Evolutionary conservation across 2,329 filamentous ascomycete species (phyloP), one percentile per base, ranked within the genome.

Genomic region (Ophiocordyceps camponoti-rufipedis): DNA sequence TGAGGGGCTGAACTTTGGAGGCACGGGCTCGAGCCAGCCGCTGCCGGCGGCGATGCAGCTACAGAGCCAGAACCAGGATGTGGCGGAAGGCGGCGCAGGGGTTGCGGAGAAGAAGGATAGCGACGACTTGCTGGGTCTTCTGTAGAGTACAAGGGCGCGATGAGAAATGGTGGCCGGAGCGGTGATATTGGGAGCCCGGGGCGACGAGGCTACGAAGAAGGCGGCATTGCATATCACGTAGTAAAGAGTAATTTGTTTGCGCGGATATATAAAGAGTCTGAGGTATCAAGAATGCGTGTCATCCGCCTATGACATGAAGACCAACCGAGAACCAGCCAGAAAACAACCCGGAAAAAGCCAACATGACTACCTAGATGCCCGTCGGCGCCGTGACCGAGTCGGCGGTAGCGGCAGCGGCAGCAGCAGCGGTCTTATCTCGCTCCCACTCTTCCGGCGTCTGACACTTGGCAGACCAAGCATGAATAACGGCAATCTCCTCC

Each of bases 391-490:
- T 5, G 56, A 56, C 47, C 66, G 60, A 4, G 70, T 68, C 44
- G 63, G 23, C 62, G 0, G 66, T 67, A 1, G 53, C 62, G 0
- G 65, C 61, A 0, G 67, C 70, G 8, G 68, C 68, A 13, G 69
- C 63, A 48, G 68, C 45, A 0, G 66, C 59, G 8, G 56, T 54
- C 6, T 58, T 61, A 62, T 82, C 74, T 62, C 75, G 78, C 65
- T 85, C 76, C 78, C 83, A 94, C 67, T 95, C 85, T 56, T 87
- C 85, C 0, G 85, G 85, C 9, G 88, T 95, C 67, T 87, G 83
- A 62, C 88, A 94, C 65, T 87, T 93, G 28, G 87, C 85, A 46
- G 85, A 93, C 88, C 88, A 95, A 38, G 88, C 88, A 67, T 95
- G 88, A 54, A 95, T 94, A 51, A 75, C 76, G 14, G 85, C 84